Evolutionary conservation across 1,139 yeast genomes (phyloP).

Genomic region (Candida pseudoviswanathii): DNA sequence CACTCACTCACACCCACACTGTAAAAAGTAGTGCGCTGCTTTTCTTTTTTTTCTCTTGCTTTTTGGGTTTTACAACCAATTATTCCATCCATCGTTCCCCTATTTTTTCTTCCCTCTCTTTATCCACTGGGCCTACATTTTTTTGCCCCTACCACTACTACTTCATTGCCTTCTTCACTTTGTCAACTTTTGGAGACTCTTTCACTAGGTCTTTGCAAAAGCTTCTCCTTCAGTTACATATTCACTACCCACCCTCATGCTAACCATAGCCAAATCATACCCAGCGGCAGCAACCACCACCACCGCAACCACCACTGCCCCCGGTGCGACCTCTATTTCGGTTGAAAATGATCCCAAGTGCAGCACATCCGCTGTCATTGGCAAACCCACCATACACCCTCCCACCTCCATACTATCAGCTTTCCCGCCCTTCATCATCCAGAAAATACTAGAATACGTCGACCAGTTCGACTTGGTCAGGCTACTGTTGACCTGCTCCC

Average conservation of each 20-base stretch:
- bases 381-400: conserved; percentile 11
- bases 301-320: neutral
- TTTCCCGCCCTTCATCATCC: conserved; percentile 12
- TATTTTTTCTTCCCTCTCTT: neutral
- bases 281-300: neutral
- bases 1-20: neutral
- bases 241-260: neutral
- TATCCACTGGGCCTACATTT: neutral
- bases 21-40: too few relatives aligned
- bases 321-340: neutral
- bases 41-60: neutral
- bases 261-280: neutral
- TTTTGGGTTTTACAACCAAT: conserved; percentile 1
- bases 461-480: conserved; percentile 36
- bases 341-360: neutral
- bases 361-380: neutral
- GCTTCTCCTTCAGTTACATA: neutral
- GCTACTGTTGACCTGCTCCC: conserved; percentile 27
- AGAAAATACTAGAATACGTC: conserved; percentile 23
- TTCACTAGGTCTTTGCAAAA: neutral
- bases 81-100: neutral
- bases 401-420: conserved; percentile 9
- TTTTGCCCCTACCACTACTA: neutral
- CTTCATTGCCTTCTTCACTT: neutral
- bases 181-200: neutral